A percentile compares a stretch with the other conserved stretches of the same genome.
phyloP scores from a whole-genome alignment of 129 eudicot species.

The Pittosporum tobira region DNA sequence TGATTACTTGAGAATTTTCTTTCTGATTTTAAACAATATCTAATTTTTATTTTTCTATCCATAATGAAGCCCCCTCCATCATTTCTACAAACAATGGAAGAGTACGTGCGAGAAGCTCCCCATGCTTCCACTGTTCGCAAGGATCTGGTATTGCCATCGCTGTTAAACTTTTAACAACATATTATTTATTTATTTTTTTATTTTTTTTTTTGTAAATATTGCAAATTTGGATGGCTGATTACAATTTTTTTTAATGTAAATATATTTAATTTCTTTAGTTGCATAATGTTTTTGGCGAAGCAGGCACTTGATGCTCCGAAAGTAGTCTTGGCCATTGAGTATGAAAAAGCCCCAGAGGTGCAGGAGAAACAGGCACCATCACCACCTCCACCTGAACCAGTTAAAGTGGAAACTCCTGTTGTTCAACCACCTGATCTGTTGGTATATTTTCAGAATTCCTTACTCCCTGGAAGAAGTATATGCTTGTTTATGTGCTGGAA shows the following conservation, averaged over 20 bases:
- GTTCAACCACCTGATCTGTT: constrained; percentile 64
- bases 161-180: not conserved
- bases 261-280: not conserved
- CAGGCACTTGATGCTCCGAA: constrained; percentile 45
- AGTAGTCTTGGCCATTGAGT: constrained; percentile 46
- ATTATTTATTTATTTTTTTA: not conserved
- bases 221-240: not conserved
- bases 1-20: not conserved
- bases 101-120: constrained; percentile 65
- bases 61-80: constrained; percentile 70
- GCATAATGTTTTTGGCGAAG: constrained; percentile 14
- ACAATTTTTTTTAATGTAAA: not conserved
- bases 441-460: constrained; percentile 30
- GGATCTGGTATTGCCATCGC: constrained; percentile 39
- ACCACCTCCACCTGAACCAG: constrained; percentile 46
- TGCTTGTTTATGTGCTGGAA: not conserved
- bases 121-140: constrained; percentile 53
- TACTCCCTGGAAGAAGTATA: not conserved
- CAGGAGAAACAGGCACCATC: constrained; percentile 37
- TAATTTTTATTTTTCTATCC: constrained; percentile 13
- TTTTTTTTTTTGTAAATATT: not conserved
- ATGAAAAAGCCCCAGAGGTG: constrained; percentile 38
- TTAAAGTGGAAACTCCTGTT: constrained; percentile 51
- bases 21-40: not conserved
- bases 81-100: constrained; percentile 87